Evolutionary conservation across 2,329 filamentous ascomycete genomes (phyloP), one percentile per base, ranked within the genome.

Genomic region (Xylariomycetidae sp.): DNA sequence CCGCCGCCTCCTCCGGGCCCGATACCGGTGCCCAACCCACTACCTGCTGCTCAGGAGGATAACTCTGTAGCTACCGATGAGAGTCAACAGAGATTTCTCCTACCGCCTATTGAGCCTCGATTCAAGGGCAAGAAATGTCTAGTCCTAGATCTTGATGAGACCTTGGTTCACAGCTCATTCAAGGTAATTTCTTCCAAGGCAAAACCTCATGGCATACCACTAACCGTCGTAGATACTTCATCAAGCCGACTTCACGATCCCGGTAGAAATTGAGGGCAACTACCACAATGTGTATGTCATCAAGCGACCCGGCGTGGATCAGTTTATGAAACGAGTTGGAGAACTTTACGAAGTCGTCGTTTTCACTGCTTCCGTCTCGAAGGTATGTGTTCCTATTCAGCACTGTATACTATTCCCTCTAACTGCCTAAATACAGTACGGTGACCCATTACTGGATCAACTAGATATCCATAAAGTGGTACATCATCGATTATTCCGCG

Each of bases 281-380:
- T 97, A 94, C 58, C 92, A 98, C 66, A 98, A 98, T 54, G 94
- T 98, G 34, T 98, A 98, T 58, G 92, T 98, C 46, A 98, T 98
- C 61, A 98, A 98, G 68, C 80, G 92, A 53, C 92, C 92, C n/a
- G 92, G 92, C 34, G 92, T 98, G 14, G 92, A 98, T 57, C 83
- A 94, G 45, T 98, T 98, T 63, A 96, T 98, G 88, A 97, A 97
- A 71, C 75, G 92, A 39, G 89, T 98, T 22, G 92, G 92, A 31
- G 92, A 98, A 64, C 72, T 98, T 31, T 98, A 97, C 54, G 92
- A 98, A 66, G 90, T 98, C 30, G 92, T 98, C 16, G 90, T 98
- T 28, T 98, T 98, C 59, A 98, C 92, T 25, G 92, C 92, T 33
- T 98, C 92, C 7, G 92, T 98, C 32, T 96, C 92, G 25, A 98